Conservation (phyloP, 2,329 filamentous ascomycete genomes). For the Claviceps capensis region DNA sequence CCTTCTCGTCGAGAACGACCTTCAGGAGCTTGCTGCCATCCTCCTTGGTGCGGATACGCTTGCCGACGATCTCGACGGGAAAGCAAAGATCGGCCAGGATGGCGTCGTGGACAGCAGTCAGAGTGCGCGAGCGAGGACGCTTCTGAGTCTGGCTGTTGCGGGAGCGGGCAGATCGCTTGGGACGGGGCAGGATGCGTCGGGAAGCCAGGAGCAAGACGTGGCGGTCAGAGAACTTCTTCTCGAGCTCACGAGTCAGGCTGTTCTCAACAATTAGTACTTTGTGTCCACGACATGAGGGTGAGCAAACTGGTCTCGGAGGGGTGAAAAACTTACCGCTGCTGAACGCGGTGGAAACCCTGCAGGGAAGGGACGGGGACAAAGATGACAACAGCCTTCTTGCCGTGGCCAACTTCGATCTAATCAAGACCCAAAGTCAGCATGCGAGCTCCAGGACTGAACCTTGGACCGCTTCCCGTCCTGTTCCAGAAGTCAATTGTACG, state of each 20-base stretch:
- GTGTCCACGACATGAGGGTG: background rate
- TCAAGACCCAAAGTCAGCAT: constrained; percentile 57
- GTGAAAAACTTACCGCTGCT: constrained; percentile 74
- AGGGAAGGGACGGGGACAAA: constrained; percentile 99
- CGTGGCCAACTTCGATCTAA: constrained; percentile 99
- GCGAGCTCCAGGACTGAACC: constrained; percentile 59
- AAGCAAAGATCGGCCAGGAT: constrained; percentile 97
- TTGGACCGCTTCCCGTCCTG: constrained; percentile 67
- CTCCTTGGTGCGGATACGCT: constrained; percentile 97
- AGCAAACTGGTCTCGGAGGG: background rate
- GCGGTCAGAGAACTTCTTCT: constrained; percentile 99
- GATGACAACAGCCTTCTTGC: constrained; percentile 99
- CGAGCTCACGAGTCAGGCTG: constrained; percentile 97
- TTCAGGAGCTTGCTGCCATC: constrained; percentile 97
- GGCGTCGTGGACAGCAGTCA: constrained; percentile 96
- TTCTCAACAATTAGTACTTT: background rate
- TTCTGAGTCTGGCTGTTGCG: constrained; percentile 97
- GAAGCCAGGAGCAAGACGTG: constrained; percentile 98
- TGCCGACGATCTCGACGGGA: constrained; percentile 99
- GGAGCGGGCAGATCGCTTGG: constrained; percentile 94
- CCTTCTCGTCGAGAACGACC: constrained; percentile 99
- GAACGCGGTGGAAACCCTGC: constrained; percentile 96
- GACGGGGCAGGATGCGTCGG: constrained; percentile 95
- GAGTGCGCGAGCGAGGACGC: constrained; percentile 92
- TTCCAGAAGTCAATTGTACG: constrained; percentile 37